Evolutionary conservation across 2,329 filamentous ascomycete genomes (phyloP).

Genomic region (Penicillium nordicum): DNA sequence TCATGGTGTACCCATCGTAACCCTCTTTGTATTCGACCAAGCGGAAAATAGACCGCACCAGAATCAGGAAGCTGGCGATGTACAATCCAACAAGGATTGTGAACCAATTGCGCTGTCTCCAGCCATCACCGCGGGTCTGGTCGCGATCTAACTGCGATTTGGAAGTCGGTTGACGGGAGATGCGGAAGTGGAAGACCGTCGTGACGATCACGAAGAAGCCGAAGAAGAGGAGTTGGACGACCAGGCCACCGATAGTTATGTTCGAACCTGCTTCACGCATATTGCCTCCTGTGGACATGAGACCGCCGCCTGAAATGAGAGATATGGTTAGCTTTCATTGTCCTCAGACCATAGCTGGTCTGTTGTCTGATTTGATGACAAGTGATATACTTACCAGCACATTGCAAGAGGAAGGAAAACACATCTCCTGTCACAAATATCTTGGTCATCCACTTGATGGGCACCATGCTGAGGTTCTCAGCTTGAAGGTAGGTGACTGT

Average conservation of each 20-base stretch:
- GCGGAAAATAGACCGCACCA: slow-evolving; percentile 29
- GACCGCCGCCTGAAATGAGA: slow-evolving; percentile 25
- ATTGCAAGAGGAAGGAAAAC: slow-evolving; percentile 33
- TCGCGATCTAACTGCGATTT: slow-evolving; percentile 13
- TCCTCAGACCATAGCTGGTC: not conserved
- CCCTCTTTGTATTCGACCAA: slow-evolving; percentile 30
- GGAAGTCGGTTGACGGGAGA: slow-evolving; percentile 23
- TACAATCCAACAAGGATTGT: slow-evolving; percentile 20
- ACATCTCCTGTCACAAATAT: slow-evolving; percentile 37
- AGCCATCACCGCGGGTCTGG: slow-evolving; percentile 8
- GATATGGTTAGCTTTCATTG: not conserved
- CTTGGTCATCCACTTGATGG: slow-evolving; percentile 37
- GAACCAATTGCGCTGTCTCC: slow-evolving; percentile 19
- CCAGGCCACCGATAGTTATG: slow-evolving; percentile 55
- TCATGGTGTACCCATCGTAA: slow-evolving; percentile 27
- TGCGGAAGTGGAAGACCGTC: slow-evolving; percentile 49
- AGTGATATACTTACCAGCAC: slow-evolving; percentile 17
- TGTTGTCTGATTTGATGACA: not conserved
- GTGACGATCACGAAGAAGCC: slow-evolving; percentile 54
- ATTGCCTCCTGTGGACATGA: slow-evolving; percentile 25
- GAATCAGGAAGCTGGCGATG: slow-evolving; percentile 21
- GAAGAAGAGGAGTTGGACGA: slow-evolving; percentile 59
- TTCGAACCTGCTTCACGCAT: slow-evolving; percentile 22
- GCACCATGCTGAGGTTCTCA: slow-evolving; percentile 33
- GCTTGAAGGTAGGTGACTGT: slow-evolving; percentile 34